Base-by-base conservation (phyloP, 148 eudicot genomes). In the Agrostemma githago region DNA sequence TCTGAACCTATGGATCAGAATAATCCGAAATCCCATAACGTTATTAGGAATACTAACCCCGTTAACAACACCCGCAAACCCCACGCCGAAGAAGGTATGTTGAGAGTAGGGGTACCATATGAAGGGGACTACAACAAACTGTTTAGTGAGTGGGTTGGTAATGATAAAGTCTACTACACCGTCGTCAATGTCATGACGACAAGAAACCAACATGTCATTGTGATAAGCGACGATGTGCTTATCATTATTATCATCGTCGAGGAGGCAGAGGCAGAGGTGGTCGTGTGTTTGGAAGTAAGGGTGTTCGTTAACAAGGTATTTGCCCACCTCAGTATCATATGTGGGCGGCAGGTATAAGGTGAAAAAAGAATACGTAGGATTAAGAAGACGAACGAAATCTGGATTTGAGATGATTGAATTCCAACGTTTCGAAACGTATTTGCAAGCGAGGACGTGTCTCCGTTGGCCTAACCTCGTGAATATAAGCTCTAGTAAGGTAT, bases 401-500 rank as follows among this genome's bases (percentile, higher is more conserved):
- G 48, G 69, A 40, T 66, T 40, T 15, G 48, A 66, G 40, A 66
- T 66, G 40, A 66, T 66, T 16, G 48, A 39, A 17, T 66, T 66
- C 69, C 69, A 66, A 66, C 46, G 69, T 41, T 5, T 14, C 20
- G 69, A 66, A 34, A 66, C 69, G 10, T 21, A 66, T 41, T 15
- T 66, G 43, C 8, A 66, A 0, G 8, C 16, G 6, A 48, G 48
- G 3, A 40, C 19, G 8, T 40, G 20, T 39, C 39, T 4, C 21
- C 69, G 11, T 34, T 3, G 42, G 42, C 1, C 1, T 9, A 62
- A 62, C 66, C 66, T 62, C 37, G 66, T 10, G 41, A 62, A 62
- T 1, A 62, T 62, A 4, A 62, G 37, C 42, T 62, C 66, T 62
- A 62, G 41, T 8, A 62, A 10, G 42, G 16, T 34, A 5, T 62